Evolutionary conservation across 805 yeast species (phyloP).

Genomic region (Metschnikowia orientalis): DNA sequence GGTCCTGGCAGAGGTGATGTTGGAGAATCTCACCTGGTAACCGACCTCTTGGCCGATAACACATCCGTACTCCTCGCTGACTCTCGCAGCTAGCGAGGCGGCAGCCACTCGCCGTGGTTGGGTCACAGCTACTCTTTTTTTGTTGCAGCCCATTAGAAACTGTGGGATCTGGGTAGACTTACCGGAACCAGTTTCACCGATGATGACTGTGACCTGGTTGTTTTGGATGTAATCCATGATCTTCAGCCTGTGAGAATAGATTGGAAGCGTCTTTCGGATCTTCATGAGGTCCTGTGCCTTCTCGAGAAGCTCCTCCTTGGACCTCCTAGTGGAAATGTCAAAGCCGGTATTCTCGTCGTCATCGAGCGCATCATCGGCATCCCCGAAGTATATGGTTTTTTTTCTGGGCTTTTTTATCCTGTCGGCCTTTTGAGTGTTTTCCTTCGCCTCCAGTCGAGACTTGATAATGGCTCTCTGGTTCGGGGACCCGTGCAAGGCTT

Average conservation of each 20-base stretch:
- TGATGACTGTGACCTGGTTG: slow-evolving; percentile 70
- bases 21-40: slow-evolving; percentile 88
- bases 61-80: slow-evolving; percentile 82
- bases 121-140: slow-evolving; percentile 76
- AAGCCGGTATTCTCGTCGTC: slow-evolving; percentile 22
- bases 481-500: too few species aligned
- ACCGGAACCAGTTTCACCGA: slow-evolving; percentile 98
- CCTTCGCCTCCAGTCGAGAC: too few species aligned
- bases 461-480: too few species aligned
- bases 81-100: slow-evolving; percentile 87
- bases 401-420: too few species aligned
- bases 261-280: slow-evolving; percentile 63
- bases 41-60: slow-evolving; percentile 79
- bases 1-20: slow-evolving; percentile 55
- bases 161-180: slow-evolving; percentile 97
- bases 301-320: slow-evolving; percentile 29
- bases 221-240: slow-evolving; percentile 50
- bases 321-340: slow-evolving; percentile 6
- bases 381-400: slow-evolving; percentile 33
- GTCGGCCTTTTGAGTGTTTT: too few species aligned
- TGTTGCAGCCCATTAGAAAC: slow-evolving; percentile 56
- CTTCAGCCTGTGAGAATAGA: slow-evolving; percentile 64
- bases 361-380: slow-evolving; percentile 34
- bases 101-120: slow-evolving; percentile 99
- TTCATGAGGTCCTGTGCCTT: slow-evolving; percentile 45